These are phyloP conservation scores for Cardamine chenopodiifolia DNA, from an alignment of 345 rosid species.

Conservation along the genomic window DNA sequence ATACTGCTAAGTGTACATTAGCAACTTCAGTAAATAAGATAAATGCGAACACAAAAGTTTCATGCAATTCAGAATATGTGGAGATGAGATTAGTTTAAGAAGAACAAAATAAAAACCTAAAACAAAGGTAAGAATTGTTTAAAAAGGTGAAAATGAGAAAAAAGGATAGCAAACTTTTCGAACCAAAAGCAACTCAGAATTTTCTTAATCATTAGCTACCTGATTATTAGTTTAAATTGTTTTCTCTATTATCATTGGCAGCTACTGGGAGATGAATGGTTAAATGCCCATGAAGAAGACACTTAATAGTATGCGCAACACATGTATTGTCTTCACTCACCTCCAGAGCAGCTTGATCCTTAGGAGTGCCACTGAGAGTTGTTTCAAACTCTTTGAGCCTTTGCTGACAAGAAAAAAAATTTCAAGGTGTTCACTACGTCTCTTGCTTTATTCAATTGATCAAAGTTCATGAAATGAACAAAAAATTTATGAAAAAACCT, in stretches of 20 bases:
- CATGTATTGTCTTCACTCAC: conserved; percentile 52
- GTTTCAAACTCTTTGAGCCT: conserved; percentile 78
- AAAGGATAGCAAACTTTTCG: background rate
- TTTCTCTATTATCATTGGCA: background rate
- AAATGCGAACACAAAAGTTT: background rate
- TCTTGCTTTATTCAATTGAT: conserved; percentile 3
- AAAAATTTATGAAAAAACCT: conserved; percentile 1
- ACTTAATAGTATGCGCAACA: background rate
- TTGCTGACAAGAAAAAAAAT: conserved; percentile 50
- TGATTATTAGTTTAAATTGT: background rate
- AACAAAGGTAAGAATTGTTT: background rate
- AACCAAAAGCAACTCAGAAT: conserved; percentile 9
- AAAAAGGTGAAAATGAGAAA: background rate
- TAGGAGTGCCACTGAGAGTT: conserved; percentile 56
- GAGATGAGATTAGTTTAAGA: background rate
- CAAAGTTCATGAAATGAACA: background rate
- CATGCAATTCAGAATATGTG: background rate
- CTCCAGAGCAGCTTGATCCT: conserved; percentile 77
- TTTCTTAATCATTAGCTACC: background rate
- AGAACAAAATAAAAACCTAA: background rate
- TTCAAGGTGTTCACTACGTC: conserved; percentile 9
- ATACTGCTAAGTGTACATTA: background rate
- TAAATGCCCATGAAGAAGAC: conserved; percentile 18
- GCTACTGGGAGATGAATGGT: conserved; percentile 12
- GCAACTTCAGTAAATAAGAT: conserved; percentile 1